Base-by-base conservation (phyloP, 1,139 yeast species). In the Magnusiomyces sp. region DNA sequence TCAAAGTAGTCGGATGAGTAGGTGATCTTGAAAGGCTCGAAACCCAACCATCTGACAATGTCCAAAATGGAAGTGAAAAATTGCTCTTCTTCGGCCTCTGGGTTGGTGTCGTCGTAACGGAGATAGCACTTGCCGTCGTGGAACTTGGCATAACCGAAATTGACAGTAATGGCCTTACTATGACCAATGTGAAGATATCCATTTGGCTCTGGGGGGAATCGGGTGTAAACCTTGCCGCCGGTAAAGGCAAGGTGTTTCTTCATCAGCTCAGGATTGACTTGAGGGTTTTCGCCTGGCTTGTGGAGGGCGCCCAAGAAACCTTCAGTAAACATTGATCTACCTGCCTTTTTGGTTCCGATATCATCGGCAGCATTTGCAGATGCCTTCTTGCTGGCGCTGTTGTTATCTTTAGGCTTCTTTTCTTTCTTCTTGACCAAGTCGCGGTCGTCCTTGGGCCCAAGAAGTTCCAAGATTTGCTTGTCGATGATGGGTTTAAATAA, bases 141-240 rank as follows among this genome's bases (percentile, higher is more conserved):
- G 68, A 72, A 83, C 66, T 85, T 83, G 43, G 98, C 98, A 65
- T 76, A 92, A 14, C 97, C 97, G 67, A 92, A 92, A 67, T 92
- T 90, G 53, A 92, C 95, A 77, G 92, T 85, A 65, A 92, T 92
- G 48, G 98, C 98, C 71, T 94, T 94, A 46, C 96, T 85, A 66
- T 92, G 99, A 44, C 99, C 99, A 68, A 92, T 92, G 66, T 92
- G 98, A 63, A 92, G 76, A 63, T 81, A 92, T 52, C 98, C 98
- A 66, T 90, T 90, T 48, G 98, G 98, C 70, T 92, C 98, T 5
- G 98, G 98, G 34, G 99, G 99, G 73, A 92, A 92, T 65, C 99
- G 80, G 1, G 98, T 94, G 62, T 77, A 81, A 19, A 92, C 97
- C 61, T 78, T 74, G 43, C 97, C 95, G 34, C 78, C 75, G 40